Percentiles rank a stretch among this genome's conserved stretches.
These are phyloP conservation scores for Potentilla sterilis DNA, from an alignment of 306 rosid genomes.

Conservation along the genomic window DNA sequence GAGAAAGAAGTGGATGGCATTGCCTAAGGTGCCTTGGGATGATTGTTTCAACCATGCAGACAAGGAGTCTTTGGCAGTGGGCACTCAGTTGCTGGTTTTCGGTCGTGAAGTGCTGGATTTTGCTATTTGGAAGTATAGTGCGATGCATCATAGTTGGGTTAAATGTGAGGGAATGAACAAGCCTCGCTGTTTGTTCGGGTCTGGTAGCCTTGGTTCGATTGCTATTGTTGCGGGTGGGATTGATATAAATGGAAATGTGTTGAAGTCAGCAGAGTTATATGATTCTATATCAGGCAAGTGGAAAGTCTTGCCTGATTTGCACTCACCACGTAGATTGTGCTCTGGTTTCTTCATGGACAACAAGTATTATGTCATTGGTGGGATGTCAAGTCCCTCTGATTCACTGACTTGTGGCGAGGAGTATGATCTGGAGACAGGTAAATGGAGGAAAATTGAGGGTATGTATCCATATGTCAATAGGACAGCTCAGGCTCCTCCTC, in stretches of 20 bases:
- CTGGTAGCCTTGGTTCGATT: constrained; percentile 74
- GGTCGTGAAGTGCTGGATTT: constrained; percentile 84
- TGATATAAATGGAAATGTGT: constrained; percentile 70
- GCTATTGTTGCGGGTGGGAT: constrained; percentile 90
- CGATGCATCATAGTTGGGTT: constrained; percentile 57
- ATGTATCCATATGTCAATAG: constrained; percentile 79
- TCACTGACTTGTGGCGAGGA: constrained; percentile 93
- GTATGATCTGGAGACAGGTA: constrained; percentile 61
- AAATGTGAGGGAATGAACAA: constrained; percentile 76
- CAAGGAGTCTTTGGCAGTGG: constrained; percentile 93
- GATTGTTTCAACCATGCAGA: constrained; percentile 93
- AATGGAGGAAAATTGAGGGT: constrained; percentile 74
- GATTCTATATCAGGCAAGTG: constrained; percentile 65
- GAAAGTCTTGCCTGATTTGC: constrained; percentile 78
- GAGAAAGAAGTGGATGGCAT: constrained; percentile 67
- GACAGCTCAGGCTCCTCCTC: constrained; percentile 95
- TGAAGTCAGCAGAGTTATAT: constrained; percentile 72
- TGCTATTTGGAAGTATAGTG: constrained; percentile 82
- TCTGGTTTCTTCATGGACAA: constrained; percentile 86
- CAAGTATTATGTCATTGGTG: constrained; percentile 90
- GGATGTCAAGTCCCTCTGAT: constrained; percentile 72
- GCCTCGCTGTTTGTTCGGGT: constrained; percentile 91
- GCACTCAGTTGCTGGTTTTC: constrained; percentile 71
- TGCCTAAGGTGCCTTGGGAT: constrained; percentile 90
- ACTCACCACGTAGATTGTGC: constrained; percentile 77